Evolutionary conservation across 2,329 filamentous ascomycete genomes (phyloP).

Genomic region (Aspergillus costaricaensis): DNA sequence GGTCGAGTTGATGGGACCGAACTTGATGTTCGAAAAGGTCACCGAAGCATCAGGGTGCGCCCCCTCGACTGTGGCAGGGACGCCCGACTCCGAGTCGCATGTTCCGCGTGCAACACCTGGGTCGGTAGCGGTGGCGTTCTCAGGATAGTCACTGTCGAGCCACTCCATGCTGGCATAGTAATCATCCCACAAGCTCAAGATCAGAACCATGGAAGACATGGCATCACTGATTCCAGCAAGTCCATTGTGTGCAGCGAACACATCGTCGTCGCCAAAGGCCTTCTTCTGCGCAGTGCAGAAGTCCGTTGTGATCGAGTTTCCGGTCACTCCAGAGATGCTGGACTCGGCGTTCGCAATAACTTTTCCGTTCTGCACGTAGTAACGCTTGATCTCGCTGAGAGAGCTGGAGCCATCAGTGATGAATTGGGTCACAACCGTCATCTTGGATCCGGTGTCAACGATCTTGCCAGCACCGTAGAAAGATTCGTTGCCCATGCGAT

Average conservation of each 20-base stretch:
- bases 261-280: constrained; percentile 56
- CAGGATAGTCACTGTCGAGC: constrained; percentile 68
- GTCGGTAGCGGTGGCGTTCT: constrained; percentile 41
- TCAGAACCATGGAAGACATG: constrained; percentile 61
- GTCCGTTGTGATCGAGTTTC: constrained; percentile 57
- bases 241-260: constrained; percentile 58
- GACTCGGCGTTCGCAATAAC: constrained; percentile 58
- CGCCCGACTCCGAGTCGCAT: constrained; percentile 55
- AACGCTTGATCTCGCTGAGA: constrained; percentile 62
- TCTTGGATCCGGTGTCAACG: constrained; percentile 59
- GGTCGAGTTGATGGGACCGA: constrained; percentile 59
- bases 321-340: constrained; percentile 49
- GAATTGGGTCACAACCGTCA: constrained; percentile 72
- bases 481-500: constrained; percentile 63
- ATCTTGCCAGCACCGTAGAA: constrained; percentile 64
- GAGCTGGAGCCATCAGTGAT: constrained; percentile 52
- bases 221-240: constrained; percentile 56
- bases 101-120: constrained; percentile 57
- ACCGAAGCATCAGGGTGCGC: constrained; percentile 52
- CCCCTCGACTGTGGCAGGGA: constrained; percentile 54
- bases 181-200: constrained; percentile 64
- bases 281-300: constrained; percentile 61
- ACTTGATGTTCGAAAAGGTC: constrained; percentile 61
- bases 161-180: constrained; percentile 70
- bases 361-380: constrained; percentile 65